A percentile compares a stretch with the other conserved stretches of the same genome.
Evolutionary conservation across 225 moss, liverwort and hornwort genomes (phyloP).

Genomic region (Sphagnum contortum): DNA sequence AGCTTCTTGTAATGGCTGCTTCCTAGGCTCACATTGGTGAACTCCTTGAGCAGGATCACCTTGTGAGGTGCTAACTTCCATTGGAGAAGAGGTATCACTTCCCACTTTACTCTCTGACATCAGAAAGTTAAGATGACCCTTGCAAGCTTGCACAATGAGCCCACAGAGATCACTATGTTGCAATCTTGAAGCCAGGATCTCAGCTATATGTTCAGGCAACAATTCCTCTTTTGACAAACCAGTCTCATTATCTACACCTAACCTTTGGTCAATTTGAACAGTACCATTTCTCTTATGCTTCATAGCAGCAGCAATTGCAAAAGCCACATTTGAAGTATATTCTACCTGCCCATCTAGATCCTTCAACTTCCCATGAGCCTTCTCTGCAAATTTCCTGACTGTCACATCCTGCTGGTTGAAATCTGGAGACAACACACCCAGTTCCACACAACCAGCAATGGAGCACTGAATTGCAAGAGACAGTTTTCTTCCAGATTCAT

Average conservation of each 20-base stretch:
- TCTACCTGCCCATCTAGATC: conserved; percentile 43
- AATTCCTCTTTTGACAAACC: conserved; percentile 11
- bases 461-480: conserved; percentile 30
- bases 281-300: conserved; percentile 23
- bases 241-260: conserved; percentile 24
- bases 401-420: conserved; percentile 32
- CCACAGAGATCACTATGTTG: conserved; percentile 21
- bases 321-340: conserved; percentile 69
- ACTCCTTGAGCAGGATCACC: conserved; percentile 10
- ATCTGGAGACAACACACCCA: conserved; percentile 29
- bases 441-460: conserved; percentile 37
- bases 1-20: conserved; percentile 15
- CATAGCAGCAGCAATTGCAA: conserved; percentile 54
- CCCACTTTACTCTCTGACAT: conserved; percentile 30
- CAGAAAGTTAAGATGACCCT: conserved; percentile 83
- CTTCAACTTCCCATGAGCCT: conserved; percentile 61
- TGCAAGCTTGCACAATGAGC: conserved; percentile 49
- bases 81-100: conserved; percentile 27
- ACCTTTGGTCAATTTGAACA: conserved; percentile 10
- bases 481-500: conserved; percentile 23
- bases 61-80: conserved; percentile 1
- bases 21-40: conserved; percentile 12
- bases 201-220: conserved; percentile 62
- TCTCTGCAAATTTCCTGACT: conserved; percentile 50
- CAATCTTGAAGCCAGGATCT: conserved; percentile 47